Percentiles rank a stretch among this genome's conserved stretches.
These are phyloP conservation scores for Candida xiaguanensis DNA, from an alignment of 805 yeast species.

Conservation along the genomic window DNA sequence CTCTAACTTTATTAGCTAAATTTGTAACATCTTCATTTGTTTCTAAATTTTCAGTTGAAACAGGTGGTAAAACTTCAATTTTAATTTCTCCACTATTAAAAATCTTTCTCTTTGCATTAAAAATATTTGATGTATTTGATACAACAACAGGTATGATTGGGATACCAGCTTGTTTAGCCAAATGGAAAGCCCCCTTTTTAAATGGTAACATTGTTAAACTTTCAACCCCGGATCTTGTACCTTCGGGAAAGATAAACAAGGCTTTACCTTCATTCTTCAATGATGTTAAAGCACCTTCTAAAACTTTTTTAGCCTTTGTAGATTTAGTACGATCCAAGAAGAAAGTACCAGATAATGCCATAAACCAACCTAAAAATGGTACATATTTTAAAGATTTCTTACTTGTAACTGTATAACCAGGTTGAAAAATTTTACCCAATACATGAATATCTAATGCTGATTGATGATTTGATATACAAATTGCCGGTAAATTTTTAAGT, in stretches of 20 bases:
- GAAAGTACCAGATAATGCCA: conserved; percentile 86
- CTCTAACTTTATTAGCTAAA: conserved; percentile 54
- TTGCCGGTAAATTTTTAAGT: conserved; percentile 59
- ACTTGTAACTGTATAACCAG: conserved; percentile 88
- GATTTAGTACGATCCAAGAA: conserved; percentile 82
- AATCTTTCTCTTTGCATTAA: conserved; percentile 56
- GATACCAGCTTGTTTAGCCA: conserved; percentile 87
- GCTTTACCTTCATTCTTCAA: conserved; percentile 66
- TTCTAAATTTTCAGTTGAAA: conserved; percentile 60
- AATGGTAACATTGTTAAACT: conserved; percentile 75
- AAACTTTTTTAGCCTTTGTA: conserved; percentile 68
- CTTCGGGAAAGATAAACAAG: conserved; percentile 93
- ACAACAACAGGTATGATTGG: conserved; percentile 89
- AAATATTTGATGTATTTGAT: conserved; percentile 75
- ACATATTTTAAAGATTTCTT: conserved; percentile 77
- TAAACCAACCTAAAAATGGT: conserved; percentile 96
- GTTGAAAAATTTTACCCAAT: conserved; percentile 81
- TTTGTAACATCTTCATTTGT: conserved; percentile 67
- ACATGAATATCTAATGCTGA: conserved; percentile 79
- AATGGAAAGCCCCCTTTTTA: conserved; percentile 97
- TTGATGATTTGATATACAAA: conserved; percentile 86
- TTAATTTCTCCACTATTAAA: conserved; percentile 75
- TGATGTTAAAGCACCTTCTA: conserved; percentile 62
- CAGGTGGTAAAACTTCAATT: conserved; percentile 78
- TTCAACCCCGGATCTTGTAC: conserved; percentile 81